phyloP scores from a whole-genome alignment of 495 filamentous ascomycete species.

The Daldinia vernicosa region DNA sequence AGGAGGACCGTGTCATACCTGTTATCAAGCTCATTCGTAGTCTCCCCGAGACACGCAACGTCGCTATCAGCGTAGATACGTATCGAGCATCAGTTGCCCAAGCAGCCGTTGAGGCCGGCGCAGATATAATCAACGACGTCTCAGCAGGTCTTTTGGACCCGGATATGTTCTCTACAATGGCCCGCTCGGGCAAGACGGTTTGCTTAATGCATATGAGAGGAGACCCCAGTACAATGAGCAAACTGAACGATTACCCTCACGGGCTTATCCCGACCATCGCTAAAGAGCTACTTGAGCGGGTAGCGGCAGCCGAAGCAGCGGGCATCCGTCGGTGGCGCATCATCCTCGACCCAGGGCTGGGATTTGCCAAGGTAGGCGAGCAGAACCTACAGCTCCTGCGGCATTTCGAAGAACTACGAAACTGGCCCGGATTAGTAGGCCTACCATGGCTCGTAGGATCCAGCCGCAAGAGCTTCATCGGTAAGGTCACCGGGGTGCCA shows the following conservation, averaged over 20 bases:
- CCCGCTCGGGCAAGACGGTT: conserved; percentile 79
- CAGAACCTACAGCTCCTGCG: conserved; percentile 86
- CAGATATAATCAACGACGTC: conserved; percentile 95
- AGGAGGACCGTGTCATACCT: conserved; percentile 79
- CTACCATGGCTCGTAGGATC: conserved; percentile 91
- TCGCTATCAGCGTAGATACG: conserved; percentile 88
- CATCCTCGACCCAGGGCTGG: conserved; percentile 91
- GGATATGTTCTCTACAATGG: conserved; percentile 84
- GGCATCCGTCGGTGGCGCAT: conserved; percentile 93
- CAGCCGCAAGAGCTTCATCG: conserved; percentile 91
- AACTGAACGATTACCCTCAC: conserved; percentile 71
- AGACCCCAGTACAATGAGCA: conserved; percentile 82
- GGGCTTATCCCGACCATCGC: conserved; percentile 77
- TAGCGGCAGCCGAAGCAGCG: conserved; percentile 80
- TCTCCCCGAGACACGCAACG: conserved; percentile 65
- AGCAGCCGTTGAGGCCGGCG: conserved; percentile 80
- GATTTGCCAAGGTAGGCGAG: conserved; percentile 83
- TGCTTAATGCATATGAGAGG: conserved; percentile 98
- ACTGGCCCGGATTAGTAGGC: conserved; percentile 69
- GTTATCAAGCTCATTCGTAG: conserved; percentile 76
- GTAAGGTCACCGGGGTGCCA: conserved; percentile 77
- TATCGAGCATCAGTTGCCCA: conserved; percentile 88
- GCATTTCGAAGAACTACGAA: conserved; percentile 68
- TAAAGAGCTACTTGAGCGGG: conserved; percentile 72
- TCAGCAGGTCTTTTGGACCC: conserved; percentile 82